Evolutionary conservation across 164 flowering plant species (phyloP).

Genomic region (Umbellularia californica): DNA sequence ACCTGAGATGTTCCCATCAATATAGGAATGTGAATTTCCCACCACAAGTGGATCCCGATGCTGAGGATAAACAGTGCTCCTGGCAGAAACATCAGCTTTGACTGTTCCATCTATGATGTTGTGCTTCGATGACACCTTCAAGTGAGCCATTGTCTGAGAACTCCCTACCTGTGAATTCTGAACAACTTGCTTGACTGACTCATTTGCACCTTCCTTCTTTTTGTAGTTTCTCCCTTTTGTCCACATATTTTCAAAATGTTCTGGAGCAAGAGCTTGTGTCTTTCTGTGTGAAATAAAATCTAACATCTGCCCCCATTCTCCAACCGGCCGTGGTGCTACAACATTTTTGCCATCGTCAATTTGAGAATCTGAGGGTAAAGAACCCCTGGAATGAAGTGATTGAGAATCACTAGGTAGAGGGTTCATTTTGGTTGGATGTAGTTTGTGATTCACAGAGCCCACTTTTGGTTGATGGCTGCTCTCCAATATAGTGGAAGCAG

Average conservation of each 20-base stretch:
- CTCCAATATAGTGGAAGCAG: conserved; percentile 13
- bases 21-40: conserved; percentile 12
- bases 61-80: conserved; percentile 14
- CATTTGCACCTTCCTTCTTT: conserved; percentile 45
- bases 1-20: conserved; percentile 14
- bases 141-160: conserved; percentile 17
- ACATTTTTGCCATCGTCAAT: conserved; percentile 25
- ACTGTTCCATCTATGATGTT: conserved; percentile 21
- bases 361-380: conserved; percentile 38
- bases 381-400: conserved; percentile 60
- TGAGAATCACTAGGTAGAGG: conserved; percentile 37
- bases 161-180: conserved; percentile 24
- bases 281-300: conserved; percentile 74
- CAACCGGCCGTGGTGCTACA: conserved; percentile 49
- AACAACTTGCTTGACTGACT: conserved; percentile 28
- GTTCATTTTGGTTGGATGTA: conserved; percentile 1
- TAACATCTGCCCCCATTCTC: conserved; percentile 88
- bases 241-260: conserved; percentile 97
- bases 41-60: conserved; percentile 7
- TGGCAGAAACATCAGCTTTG: conserved; percentile 19
- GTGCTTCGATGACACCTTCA: conserved; percentile 18
- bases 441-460: not conserved
- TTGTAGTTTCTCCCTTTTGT: conserved; percentile 80
- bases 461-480: not conserved
- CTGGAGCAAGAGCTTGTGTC: conserved; percentile 90